Percentiles rank a stretch among this genome's conserved stretches.
Conservation (phyloP, 306 rosid species). For the Dryas alaskensis region DNA sequence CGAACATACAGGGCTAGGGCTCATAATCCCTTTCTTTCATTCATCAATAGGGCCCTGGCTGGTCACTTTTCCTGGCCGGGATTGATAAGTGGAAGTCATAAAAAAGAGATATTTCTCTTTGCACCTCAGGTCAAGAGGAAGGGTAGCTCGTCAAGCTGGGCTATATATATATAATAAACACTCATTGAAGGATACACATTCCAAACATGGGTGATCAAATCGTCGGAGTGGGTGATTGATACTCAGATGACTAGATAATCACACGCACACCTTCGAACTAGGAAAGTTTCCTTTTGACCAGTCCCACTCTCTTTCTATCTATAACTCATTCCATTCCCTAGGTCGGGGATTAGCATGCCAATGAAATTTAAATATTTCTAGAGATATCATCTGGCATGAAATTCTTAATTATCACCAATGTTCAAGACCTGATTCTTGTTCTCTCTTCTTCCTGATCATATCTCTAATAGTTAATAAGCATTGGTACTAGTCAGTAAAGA, state of each 20-base stretch:
- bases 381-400: background rate
- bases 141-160: no score
- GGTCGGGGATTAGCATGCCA: no score
- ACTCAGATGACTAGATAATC: no score
- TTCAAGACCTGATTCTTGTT: background rate
- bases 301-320: no score
- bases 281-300: no score
- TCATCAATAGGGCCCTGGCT: constrained; percentile 12
- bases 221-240: no score
- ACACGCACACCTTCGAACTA: no score
- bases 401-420: background rate
- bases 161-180: no score
- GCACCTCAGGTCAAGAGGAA: background rate
- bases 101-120: background rate
- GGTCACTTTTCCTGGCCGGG: constrained; percentile 1
- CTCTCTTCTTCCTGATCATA: background rate
- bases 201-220: no score
- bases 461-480: background rate
- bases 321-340: no score
- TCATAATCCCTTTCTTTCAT: constrained; percentile 18
- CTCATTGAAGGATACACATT: no score
- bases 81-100: constrained; percentile 8
- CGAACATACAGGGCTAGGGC: background rate
- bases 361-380: background rate
- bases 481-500: background rate